These are phyloP conservation scores for Aspergillus phoenicis DNA, from an alignment of 2,329 filamentous ascomycete genomes.

Conservation along the genomic window DNA sequence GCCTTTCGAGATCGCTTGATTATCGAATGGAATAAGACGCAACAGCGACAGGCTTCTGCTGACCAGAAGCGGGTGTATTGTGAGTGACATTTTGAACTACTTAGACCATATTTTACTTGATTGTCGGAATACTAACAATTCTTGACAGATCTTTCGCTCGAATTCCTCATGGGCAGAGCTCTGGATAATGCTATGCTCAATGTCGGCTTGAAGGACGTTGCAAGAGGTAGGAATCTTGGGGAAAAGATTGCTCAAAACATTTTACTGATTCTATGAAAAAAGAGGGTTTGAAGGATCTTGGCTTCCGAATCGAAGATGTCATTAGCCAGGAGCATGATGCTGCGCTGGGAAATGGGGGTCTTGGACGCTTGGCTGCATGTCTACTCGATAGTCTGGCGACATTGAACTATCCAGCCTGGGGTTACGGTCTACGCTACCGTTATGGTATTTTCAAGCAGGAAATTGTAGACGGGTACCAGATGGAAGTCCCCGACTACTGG, in stretches of 20 bases:
- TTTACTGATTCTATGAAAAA: slow-evolving; percentile 22
- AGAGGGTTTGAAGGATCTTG: slow-evolving; percentile 86
- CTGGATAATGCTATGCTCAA: slow-evolving; percentile 99
- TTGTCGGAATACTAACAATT: slow-evolving; percentile 1
- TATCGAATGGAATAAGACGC: slow-evolving; percentile 96
- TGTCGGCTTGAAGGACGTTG: slow-evolving; percentile 81
- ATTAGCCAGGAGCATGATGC: slow-evolving; percentile 95
- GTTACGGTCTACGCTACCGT: slow-evolving; percentile 91
- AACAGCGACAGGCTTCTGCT: slow-evolving; percentile 88
- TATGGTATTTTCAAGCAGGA: slow-evolving; percentile 99
- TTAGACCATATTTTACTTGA: background rate
- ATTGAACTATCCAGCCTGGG: slow-evolving; percentile 95
- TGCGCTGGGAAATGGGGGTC: slow-evolving; percentile 90
- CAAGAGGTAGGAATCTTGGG: slow-evolving; percentile 64
- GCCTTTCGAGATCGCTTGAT: slow-evolving; percentile 92
- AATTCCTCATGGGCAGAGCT: slow-evolving; percentile 96
- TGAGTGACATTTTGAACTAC: slow-evolving; percentile 38
- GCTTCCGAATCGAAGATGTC: slow-evolving; percentile 95
- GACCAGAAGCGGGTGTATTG: slow-evolving; percentile 95
- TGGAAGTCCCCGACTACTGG: slow-evolving; percentile 98
- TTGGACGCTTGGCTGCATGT: slow-evolving; percentile 91
- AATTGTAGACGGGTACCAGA: slow-evolving; percentile 96
- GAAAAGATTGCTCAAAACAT: background rate
- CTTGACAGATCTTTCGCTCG: slow-evolving; percentile 75
- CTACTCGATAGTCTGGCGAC: slow-evolving; percentile 96